Evolutionary conservation across 805 yeast species (phyloP), one percentile per base, ranked within the genome.

Genomic region (Barnettozyma salicaria): DNA sequence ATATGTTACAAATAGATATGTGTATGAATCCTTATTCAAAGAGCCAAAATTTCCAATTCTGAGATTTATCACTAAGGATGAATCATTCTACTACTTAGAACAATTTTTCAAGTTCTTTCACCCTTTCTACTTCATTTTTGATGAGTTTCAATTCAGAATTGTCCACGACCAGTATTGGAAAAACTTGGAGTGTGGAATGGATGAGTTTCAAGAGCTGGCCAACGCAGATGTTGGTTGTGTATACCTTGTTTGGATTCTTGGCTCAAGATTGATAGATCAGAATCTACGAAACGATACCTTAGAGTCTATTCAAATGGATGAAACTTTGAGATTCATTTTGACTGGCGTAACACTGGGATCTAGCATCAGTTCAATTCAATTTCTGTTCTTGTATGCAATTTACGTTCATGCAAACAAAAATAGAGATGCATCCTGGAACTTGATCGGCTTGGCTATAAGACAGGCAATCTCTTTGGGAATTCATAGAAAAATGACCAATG

Each of bases 391-490:
- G 22, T 56, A 69, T 26, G 61, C 74, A 0, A 58, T 67, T 10
- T 66, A 71, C 49, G 43, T 71, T 27, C 68, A 68, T 30, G 59
- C 70, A 31, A 60, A 60, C 19, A 67, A 63, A 43, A 66, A 67
- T 27, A 59, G 74, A 40, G 76, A 71, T 40, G 63, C 70, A 34
- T 70, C 72, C 0, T 72, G 70, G 62, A 64, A 68, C 42, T 42
- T 72, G 31, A 53, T 69, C 50, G 70, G 71, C 29, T 40, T 68
- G 30, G 75, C 76, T 7, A 60, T 68, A 1, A 56, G 71, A 35
- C 76, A 72, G 49, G 63, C 70, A 1, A 59, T 65, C 20, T 60
- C 73, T n/a, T 49, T 71, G n/a, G 76, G 76, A 1, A 49, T 70
- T 3, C 74, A 71, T 46, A 56, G 68, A 35, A 60, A 56, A 31